Evolutionary conservation across 768 basidiomycete species (phyloP), one percentile per base, ranked within the genome.

Genomic region (Hericium coralloides): DNA sequence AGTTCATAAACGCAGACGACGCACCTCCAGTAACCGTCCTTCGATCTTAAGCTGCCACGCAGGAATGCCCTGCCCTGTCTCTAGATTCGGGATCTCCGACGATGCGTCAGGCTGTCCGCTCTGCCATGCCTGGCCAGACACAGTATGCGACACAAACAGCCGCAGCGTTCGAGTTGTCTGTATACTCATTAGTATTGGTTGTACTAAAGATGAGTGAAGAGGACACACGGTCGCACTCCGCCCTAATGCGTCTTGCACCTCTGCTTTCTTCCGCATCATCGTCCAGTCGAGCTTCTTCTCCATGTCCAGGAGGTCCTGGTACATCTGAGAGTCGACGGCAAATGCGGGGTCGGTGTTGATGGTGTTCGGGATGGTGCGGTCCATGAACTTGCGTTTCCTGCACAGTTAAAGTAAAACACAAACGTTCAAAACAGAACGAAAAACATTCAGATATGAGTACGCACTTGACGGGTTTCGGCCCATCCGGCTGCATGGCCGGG

Each of bases 281-380:
- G 92, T 95, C 95, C 95, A 97, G 70, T 98, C 94, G 15, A 98
- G 74, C 67, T 87, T 90, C 57, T 89, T 80, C 68, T 97, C 94
- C 83, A 91, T 91, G 61, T 89, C 86, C 25, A 94, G 70, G 41
- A 97, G 74, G 64, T 90, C 85, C 58, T 85, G 82, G 70, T 95
- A 97, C 81, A 95, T 90, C 57, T 74, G 76, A 22, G 91, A 91
- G 68, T 95, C 92, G 63, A 82, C 79, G 1, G 86, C 81, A 65
- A 91, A 90, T 51, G 85, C 82, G 17, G 86, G 82, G 62, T 82
- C 77, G 59, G 90, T 84, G 4, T 85, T 76, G 38, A 94, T 77
- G 53, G 81, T 81, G 76, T 86, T 84, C 0, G 92, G 89, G 38
- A 95, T 73, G 38, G 79, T 77, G 72, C 86, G 90, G 69, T 91